These are phyloP conservation scores for Prunus kanzakura DNA, from an alignment of 306 rosid genomes.

Conservation along the genomic window DNA sequence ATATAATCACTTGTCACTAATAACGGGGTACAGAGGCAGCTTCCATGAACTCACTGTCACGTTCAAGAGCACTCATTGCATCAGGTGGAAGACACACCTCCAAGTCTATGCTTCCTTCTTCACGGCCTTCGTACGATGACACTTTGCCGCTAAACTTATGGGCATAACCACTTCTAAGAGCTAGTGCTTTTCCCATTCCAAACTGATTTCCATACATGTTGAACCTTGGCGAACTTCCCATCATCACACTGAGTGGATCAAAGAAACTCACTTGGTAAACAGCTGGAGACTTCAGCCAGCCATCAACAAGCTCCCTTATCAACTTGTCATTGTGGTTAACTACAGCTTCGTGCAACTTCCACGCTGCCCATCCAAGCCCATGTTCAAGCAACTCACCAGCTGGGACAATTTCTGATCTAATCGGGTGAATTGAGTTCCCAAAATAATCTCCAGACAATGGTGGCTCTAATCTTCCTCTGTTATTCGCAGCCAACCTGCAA, in stretches of 20 bases:
- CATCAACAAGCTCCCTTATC: background rate
- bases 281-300: slow-evolving; percentile 38
- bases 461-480: slow-evolving; percentile 49
- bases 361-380: slow-evolving; percentile 55
- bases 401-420: background rate
- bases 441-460: slow-evolving; percentile 42
- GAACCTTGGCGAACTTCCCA: slow-evolving; percentile 63
- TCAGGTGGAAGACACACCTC: slow-evolving; percentile 41
- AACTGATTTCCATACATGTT: slow-evolving; percentile 58
- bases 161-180: slow-evolving; percentile 47
- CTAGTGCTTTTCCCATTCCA: slow-evolving; percentile 71
- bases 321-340: slow-evolving; percentile 16
- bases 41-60: slow-evolving; percentile 47
- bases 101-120: slow-evolving; percentile 64
- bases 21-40: slow-evolving; percentile 11
- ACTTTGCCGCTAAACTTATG: slow-evolving; percentile 47
- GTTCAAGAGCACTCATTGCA: slow-evolving; percentile 44
- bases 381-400: slow-evolving; percentile 41
- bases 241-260: slow-evolving; percentile 31
- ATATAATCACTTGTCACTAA: background rate
- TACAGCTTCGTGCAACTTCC: slow-evolving; percentile 48
- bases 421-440: slow-evolving; percentile 24
- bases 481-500: slow-evolving; percentile 23
- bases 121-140: slow-evolving; percentile 37
- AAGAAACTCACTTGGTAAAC: background rate